Evolutionary conservation across 2,329 filamentous ascomycete species (phyloP).

Genomic region (Exophiala bonariae): DNA sequence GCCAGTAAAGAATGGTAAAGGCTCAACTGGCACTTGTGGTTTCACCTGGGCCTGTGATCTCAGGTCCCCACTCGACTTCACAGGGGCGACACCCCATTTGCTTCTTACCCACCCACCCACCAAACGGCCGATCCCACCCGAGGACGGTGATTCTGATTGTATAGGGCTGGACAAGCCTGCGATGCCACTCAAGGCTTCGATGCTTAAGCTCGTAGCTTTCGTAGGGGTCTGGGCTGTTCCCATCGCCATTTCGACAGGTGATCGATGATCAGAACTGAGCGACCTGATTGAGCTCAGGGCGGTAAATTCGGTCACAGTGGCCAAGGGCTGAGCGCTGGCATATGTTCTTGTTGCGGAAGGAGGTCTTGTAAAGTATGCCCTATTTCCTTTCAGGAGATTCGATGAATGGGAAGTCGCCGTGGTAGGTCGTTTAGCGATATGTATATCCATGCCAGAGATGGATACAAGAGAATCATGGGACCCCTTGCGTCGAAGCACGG

Average conservation of each 20-base stretch:
- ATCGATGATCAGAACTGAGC: constrained; percentile 6
- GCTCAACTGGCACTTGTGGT: constrained; percentile 20
- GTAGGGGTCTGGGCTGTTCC: constrained; percentile 3
- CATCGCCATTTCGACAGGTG: neutral
- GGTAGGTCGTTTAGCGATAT: constrained; percentile 75
- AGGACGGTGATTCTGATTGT: constrained; percentile 27
- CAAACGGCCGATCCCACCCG: constrained; percentile 49
- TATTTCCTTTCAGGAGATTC: constrained; percentile 19
- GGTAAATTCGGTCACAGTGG: constrained; percentile 55
- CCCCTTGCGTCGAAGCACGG: constrained; percentile 59
- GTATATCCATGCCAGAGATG: constrained; percentile 83
- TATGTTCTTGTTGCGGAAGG: constrained; percentile 29
- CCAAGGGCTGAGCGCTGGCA: constrained; percentile 48
- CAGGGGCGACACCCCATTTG: constrained; percentile 60
- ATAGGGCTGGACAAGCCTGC: constrained; percentile 11
- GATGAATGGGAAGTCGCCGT: constrained; percentile 59
- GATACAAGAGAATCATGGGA: constrained; percentile 92
- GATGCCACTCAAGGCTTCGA: constrained; percentile 27
- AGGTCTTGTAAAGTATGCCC: constrained; percentile 25
- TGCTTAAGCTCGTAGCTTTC: constrained; percentile 18
- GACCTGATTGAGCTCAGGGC: constrained; percentile 49
- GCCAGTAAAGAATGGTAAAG: constrained; percentile 37
- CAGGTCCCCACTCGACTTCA: constrained; percentile 32
- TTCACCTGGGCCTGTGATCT: constrained; percentile 5
- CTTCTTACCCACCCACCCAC: constrained; percentile 67